Conservation (phyloP, 2,329 filamentous ascomycete genomes). For the Trichothecium sympodiale region DNA sequence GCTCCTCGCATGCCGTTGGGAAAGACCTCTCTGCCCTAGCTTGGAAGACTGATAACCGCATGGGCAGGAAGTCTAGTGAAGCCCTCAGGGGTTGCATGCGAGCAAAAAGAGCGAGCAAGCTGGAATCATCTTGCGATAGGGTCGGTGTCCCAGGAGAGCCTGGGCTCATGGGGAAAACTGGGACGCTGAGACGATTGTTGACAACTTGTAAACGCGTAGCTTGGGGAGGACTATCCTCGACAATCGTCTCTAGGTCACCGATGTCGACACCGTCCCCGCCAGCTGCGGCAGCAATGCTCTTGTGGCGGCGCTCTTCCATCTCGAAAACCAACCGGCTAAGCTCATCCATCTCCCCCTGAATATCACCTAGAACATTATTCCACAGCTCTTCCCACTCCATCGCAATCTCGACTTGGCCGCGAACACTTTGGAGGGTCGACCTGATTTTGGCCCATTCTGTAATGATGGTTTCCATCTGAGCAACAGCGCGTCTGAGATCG, state of each 20-base stretch:
- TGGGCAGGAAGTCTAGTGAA: constrained; percentile 89
- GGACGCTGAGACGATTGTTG: constrained; percentile 59
- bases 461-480: constrained; percentile 82
- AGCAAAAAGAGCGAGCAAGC: constrained; percentile 80
- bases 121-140: constrained; percentile 70
- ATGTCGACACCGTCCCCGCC: constrained; percentile 64
- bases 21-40: constrained; percentile 67
- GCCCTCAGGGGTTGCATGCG: constrained; percentile 90
- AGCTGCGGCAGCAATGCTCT: constrained; percentile 53
- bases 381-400: constrained; percentile 99
- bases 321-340: constrained; percentile 79
- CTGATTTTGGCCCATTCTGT: constrained; percentile 78
- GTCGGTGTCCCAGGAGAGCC: constrained; percentile 44
- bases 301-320: constrained; percentile 92
- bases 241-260: constrained; percentile 82
- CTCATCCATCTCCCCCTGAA: constrained; percentile 75
- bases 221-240: constrained; percentile 65
- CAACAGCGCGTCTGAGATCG: constrained; percentile 64
- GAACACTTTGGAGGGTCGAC: constrained; percentile 63
- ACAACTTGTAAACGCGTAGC: constrained; percentile 35
- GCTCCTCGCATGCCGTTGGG: constrained; percentile 81
- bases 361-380: constrained; percentile 87
- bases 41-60: constrained; percentile 83
- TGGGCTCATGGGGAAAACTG: constrained; percentile 52
- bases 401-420: constrained; percentile 85